Percentiles rank a stretch among this genome's conserved stretches.
Evolutionary conservation across 2,329 filamentous ascomycete species (phyloP).

Genomic region (Xylariaceae sp.): DNA sequence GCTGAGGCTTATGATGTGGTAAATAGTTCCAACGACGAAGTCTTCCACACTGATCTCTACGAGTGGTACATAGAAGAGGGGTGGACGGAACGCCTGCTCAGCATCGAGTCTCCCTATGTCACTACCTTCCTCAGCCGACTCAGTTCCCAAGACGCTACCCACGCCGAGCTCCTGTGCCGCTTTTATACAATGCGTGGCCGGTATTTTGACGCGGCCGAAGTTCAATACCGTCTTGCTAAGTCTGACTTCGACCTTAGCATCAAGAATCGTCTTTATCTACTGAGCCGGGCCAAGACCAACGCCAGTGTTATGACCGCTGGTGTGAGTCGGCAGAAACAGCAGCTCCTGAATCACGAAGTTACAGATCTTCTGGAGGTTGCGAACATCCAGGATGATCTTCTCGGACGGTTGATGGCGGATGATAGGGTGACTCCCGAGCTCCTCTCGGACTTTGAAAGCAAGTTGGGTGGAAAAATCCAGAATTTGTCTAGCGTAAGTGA

Average conservation of each 20-base stretch:
- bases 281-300: conserved; percentile 87
- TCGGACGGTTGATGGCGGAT: conserved; percentile 72
- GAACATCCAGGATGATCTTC: conserved; percentile 87
- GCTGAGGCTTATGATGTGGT: conserved; percentile 88
- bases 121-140: conserved; percentile 78
- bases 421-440: conserved; percentile 59
- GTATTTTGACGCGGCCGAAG: conserved; percentile 81
- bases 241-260: conserved; percentile 77
- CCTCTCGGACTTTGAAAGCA: conserved; percentile 56
- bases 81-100: conserved; percentile 78
- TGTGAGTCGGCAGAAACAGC: conserved; percentile 72
- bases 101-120: conserved; percentile 78
- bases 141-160: conserved; percentile 63
- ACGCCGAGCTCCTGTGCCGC: conserved; percentile 86
- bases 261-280: conserved; percentile 79
- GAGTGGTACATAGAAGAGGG: conserved; percentile 91
- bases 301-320: conserved; percentile 77
- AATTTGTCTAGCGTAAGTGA: conserved; percentile 66
- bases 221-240: conserved; percentile 77
- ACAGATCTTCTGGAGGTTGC: conserved; percentile 84
- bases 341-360: conserved; percentile 78
- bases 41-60: conserved; percentile 95
- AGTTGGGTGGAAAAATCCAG: conserved; percentile 73
- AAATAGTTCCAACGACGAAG: conserved; percentile 79
- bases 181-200: conserved; percentile 82